Percentiles rank a stretch among this genome's conserved stretches.
These are phyloP conservation scores for Salix brachista DNA, from an alignment of 345 rosid species.

Conservation along the genomic window DNA sequence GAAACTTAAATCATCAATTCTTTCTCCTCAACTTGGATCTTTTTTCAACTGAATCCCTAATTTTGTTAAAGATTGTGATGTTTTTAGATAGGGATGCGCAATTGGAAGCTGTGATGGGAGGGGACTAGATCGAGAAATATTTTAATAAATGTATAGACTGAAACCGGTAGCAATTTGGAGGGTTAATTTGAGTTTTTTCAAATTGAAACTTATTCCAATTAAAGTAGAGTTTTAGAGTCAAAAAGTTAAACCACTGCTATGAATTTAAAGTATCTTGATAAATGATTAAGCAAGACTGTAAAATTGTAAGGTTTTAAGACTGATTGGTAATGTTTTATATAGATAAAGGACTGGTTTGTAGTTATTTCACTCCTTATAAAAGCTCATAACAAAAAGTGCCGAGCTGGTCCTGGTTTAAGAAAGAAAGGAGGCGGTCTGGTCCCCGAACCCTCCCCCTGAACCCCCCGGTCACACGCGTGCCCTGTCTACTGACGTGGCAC, in stretches of 20 bases:
- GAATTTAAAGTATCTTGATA: too few species aligned
- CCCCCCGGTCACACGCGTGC: conserved; percentile 34
- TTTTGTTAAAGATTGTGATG: too few species aligned
- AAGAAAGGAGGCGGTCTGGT: not conserved
- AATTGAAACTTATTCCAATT: too few species aligned
- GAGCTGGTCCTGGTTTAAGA: conserved; percentile 19
- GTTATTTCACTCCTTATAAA: not conserved
- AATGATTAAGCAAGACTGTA: too few species aligned
- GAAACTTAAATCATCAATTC: not conserved
- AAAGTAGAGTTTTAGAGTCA: too few species aligned
- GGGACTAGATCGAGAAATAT: too few species aligned
- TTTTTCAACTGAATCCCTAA: not conserved
- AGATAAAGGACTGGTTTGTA: not conserved
- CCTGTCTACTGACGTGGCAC: conserved; percentile 39
- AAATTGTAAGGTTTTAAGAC: not conserved
- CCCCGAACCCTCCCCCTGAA: not conserved
- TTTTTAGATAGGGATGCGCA: too few species aligned
- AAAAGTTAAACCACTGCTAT: too few species aligned
- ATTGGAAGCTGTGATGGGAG: too few species aligned
- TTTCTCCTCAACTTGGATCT: not conserved
- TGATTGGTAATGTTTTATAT: not conserved
- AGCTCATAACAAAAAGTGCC: not conserved
- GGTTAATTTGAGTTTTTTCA: too few species aligned
- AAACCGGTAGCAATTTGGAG: too few species aligned
- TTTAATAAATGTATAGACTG: too few species aligned